Conservation (phyloP, 176 grass and related monocot genomes). For the Oryza glumipatula region DNA sequence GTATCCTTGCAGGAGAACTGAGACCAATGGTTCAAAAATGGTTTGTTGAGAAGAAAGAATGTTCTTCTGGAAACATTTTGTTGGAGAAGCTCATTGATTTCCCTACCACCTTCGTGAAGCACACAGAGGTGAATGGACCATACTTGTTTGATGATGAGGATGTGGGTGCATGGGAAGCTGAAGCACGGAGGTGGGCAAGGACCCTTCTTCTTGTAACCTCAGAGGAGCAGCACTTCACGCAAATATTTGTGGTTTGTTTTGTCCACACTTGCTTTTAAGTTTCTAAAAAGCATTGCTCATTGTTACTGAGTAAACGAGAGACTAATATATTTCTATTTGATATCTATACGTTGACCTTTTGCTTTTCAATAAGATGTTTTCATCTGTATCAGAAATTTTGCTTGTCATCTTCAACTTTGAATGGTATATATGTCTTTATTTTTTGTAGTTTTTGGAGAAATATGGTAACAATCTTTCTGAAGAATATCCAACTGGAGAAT, state of each 20-base stretch:
- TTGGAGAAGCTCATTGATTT: constrained; percentile 76
- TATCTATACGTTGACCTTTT: neutral
- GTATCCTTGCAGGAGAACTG: constrained; percentile 60
- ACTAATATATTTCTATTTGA: neutral
- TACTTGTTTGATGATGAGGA: constrained; percentile 88
- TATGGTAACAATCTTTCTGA: constrained; percentile 59
- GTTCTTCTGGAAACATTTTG: constrained; percentile 47
- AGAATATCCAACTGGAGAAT: constrained; percentile 50
- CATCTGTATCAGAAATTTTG: neutral
- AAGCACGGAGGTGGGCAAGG: constrained; percentile 88
- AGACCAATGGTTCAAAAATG: constrained; percentile 71
- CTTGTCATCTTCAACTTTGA: constrained; percentile 25
- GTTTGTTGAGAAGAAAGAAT: constrained; percentile 60
- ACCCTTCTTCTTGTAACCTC: constrained; percentile 74
- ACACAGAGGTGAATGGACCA: constrained; percentile 40
- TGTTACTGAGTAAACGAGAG: constrained; percentile 14
- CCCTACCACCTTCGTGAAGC: constrained; percentile 67
- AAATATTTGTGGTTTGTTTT: constrained; percentile 68
- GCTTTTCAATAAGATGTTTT: neutral
- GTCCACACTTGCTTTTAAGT: constrained; percentile 36
- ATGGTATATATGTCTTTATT: constrained; percentile 26
- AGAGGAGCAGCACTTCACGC: constrained; percentile 63
- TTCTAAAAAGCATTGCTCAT: constrained; percentile 37
- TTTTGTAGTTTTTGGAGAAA: constrained; percentile 62
- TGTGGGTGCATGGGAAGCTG: constrained; percentile 79